Conservation (phyloP, 1,284 basidiomycete genomes). For the Papiliotrema flavescens region DNA sequence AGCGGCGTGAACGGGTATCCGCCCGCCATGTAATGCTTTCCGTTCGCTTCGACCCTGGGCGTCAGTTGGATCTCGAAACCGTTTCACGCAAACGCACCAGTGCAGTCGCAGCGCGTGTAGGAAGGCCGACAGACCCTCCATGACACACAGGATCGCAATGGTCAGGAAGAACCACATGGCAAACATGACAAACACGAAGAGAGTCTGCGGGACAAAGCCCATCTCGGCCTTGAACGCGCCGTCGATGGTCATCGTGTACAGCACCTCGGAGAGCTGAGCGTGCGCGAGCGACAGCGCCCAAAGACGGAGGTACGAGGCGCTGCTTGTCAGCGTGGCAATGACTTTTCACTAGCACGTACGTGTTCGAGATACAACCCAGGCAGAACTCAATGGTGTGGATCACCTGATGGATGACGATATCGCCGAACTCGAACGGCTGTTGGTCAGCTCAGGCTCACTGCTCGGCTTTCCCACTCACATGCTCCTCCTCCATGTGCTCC, state of each 20-base stretch:
- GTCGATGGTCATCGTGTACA: conserved; percentile 81
- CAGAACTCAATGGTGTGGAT: conserved; percentile 99
- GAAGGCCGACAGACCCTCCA: conserved; percentile 93
- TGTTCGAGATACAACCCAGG: conserved; percentile 97
- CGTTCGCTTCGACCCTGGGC: conserved; percentile 85
- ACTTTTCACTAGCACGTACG: conserved; percentile 43
- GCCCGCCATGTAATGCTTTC: conserved; percentile 90
- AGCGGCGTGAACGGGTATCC: conserved; percentile 59
- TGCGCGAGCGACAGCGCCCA: conserved; percentile 98
- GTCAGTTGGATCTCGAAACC: conserved; percentile 6
- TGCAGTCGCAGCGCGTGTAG: conserved; percentile 91
- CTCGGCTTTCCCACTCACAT: conserved; percentile 31
- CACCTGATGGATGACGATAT: conserved; percentile 92
- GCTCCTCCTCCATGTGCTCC: conserved; percentile 56
- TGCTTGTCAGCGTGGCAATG: conserved; percentile 10
- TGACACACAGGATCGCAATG: conserved; percentile 75
- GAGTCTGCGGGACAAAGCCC: conserved; percentile 52
- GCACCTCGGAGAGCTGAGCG: conserved; percentile 93
- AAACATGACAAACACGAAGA: conserved; percentile 65
- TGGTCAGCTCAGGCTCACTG: conserved; percentile 30
- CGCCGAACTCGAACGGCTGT: conserved; percentile 77
- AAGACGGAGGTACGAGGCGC: conserved; percentile 92
- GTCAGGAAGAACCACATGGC: conserved; percentile 80
- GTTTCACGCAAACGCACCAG: conserved; percentile 61
- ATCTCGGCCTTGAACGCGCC: conserved; percentile 54